These are phyloP conservation scores for Colletotrichum falcatum DNA, from an alignment of 2,329 filamentous ascomycete genomes.

Conservation along the genomic window DNA sequence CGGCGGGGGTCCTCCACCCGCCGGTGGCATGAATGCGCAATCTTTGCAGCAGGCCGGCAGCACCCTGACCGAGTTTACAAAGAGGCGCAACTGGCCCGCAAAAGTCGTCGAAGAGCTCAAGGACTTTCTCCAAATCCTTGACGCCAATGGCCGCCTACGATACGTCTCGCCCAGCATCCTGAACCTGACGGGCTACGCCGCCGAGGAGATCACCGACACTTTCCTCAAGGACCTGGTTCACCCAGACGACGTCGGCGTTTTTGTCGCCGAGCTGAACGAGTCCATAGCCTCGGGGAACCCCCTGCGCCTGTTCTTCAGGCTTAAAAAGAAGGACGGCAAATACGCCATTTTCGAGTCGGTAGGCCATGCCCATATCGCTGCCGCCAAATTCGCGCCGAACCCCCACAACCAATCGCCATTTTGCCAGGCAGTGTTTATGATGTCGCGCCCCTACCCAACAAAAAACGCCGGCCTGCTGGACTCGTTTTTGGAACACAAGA, in stretches of 20 bases:
- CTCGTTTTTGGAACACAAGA: slow-evolving; percentile 96
- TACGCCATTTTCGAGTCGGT: slow-evolving; percentile 91
- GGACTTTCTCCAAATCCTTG: slow-evolving; percentile 89
- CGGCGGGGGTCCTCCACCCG: slow-evolving; percentile 57
- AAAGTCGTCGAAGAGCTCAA: slow-evolving; percentile 90
- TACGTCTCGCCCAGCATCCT: slow-evolving; percentile 87
- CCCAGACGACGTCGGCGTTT: slow-evolving; percentile 84
- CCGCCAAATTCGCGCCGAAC: slow-evolving; percentile 72
- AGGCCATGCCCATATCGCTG: slow-evolving; percentile 89
- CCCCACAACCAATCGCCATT: slow-evolving; percentile 74
- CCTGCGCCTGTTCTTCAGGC: slow-evolving; percentile 87
- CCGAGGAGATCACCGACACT: slow-evolving; percentile 77
- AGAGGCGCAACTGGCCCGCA: slow-evolving; percentile 83
- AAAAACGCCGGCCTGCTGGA: slow-evolving; percentile 88
- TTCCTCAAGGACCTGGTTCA: slow-evolving; percentile 88
- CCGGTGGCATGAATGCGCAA: slow-evolving; percentile 50
- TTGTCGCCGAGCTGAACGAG: slow-evolving; percentile 89
- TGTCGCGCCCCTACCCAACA: slow-evolving; percentile 89
- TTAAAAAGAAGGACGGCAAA: slow-evolving; percentile 78
- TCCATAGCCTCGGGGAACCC: slow-evolving; percentile 84
- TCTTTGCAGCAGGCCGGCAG: slow-evolving; percentile 52
- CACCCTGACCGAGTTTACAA: slow-evolving; percentile 69
- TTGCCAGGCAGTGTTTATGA: slow-evolving; percentile 93
- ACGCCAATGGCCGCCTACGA: slow-evolving; percentile 83
- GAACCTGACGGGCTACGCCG: slow-evolving; percentile 79